Evolutionary conservation across 176 grass and related monocot genomes (phyloP), one percentile per base, ranked within the genome.

Genomic region (Bonia amplexicaulis): DNA sequence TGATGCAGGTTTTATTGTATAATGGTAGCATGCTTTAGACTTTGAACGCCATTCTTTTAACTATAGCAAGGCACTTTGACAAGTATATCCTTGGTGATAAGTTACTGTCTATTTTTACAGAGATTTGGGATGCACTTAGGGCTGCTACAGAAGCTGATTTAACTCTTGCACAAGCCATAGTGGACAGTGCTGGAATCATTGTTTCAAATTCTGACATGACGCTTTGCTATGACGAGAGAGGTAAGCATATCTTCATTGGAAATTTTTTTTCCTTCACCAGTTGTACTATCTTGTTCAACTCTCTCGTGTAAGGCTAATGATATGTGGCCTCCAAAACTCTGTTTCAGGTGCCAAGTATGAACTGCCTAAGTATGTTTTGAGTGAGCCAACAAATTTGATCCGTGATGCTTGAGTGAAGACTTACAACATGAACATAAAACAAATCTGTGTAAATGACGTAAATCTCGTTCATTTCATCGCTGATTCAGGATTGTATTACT

Each of bases 51-150:
- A 15, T 51, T 65, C 11, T 37, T 37, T 12, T 44, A 26, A 26
- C 68, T 60, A 7, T 67, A 23, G 12, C 44, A 63, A 6, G 6
- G 1, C 3, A 44, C 6, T 47, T 26, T 29, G 45, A 27, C 9
- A 31, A 72, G 63, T 70, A 74, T 66, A 69, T 35, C 44, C 26
- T 67, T 73, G 17, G 13, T 85, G 70, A 89, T 14, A 65, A 80
- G 53, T 20, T 59, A 12, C 25, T n/a, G 7, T 46, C 51, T 57
- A 2, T 61, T 69, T 79, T 8, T 78, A 26, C 89, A 98, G 96
- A 98, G 83, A 98, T 98, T 82, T 98, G 96, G 96, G 96, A 98
- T 86, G 96, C 96, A 76, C 91, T 98, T 42, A 73, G 74, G 77
- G 91, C 90, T 84, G 93, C 89, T 15, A 77, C 93, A 62, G 93